A percentile compares a stretch with the other conserved stretches of the same genome.
phyloP scores from a whole-genome alignment of 2,329 filamentous ascomycete species.

The Fusarium pseudograminearum region DNA sequence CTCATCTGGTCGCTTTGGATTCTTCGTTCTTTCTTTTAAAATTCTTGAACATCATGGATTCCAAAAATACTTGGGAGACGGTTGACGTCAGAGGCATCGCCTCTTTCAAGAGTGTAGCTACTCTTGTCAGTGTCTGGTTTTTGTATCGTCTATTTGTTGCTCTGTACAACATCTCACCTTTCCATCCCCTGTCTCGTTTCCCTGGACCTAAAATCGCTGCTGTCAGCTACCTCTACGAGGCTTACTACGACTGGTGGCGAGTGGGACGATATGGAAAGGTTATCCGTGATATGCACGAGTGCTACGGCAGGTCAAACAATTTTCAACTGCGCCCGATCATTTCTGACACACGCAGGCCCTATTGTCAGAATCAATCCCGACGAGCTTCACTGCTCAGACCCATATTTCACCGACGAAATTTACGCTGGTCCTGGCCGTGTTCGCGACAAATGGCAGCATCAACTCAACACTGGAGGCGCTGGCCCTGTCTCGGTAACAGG shows the following conservation, averaged over 20 bases:
- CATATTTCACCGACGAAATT: slow-evolving; percentile 54
- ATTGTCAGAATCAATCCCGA: slow-evolving; percentile 56
- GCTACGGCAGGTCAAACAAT: slow-evolving; percentile 48
- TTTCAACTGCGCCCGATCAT: fast-evolving
- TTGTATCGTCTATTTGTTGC: slow-evolving; percentile 47
- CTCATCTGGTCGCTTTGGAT: neutral
- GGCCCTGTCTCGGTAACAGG: slow-evolving; percentile 22
- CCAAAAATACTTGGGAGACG: neutral
- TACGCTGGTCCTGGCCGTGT: slow-evolving; percentile 49
- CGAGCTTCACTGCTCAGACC: slow-evolving; percentile 56
- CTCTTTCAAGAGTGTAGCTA: neutral
- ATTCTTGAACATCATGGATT: slow-evolving; percentile 3
- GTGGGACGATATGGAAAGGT: slow-evolving; percentile 52
- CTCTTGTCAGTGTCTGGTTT: slow-evolving; percentile 47
- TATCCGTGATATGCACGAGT: slow-evolving; percentile 54
- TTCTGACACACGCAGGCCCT: slow-evolving; percentile 42
- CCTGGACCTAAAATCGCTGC: slow-evolving; percentile 55
- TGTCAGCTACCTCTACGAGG: slow-evolving; percentile 53
- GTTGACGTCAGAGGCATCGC: neutral
- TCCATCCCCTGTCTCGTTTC: slow-evolving; percentile 55
- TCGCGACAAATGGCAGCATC: slow-evolving; percentile 44
- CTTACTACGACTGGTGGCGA: slow-evolving; percentile 54
- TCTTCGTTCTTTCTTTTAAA: no score
- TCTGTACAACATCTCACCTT: slow-evolving; percentile 55
- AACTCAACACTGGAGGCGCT: slow-evolving; percentile 28